Evolutionary conservation across 768 basidiomycete genomes (phyloP).

Genomic region (Piloderma croceum): DNA sequence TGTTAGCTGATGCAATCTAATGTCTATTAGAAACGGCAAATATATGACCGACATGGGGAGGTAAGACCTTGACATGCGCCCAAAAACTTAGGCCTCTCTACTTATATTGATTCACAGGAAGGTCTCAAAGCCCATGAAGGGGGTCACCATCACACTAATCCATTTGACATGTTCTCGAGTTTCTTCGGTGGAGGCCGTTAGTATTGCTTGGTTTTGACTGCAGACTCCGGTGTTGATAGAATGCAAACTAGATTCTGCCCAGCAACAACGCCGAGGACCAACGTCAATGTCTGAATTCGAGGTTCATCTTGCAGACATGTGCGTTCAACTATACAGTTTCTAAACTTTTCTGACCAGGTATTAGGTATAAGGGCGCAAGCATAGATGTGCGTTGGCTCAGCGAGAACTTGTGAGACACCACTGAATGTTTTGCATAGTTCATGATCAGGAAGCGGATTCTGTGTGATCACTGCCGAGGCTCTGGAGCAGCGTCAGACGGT

Average conservation of each 20-base stretch:
- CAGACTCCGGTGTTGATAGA: neutral
- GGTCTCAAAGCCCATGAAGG: slow-evolving; percentile 91
- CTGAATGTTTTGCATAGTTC: slow-evolving; percentile 50
- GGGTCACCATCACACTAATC: slow-evolving; percentile 69
- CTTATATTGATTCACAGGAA: slow-evolving; percentile 45
- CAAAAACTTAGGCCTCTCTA: neutral
- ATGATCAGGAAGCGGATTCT: slow-evolving; percentile 87
- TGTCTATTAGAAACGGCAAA: slow-evolving; percentile 69
- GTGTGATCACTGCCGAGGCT: slow-evolving; percentile 95
- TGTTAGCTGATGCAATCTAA: slow-evolving; percentile 7
- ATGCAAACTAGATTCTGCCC: slow-evolving; percentile 40
- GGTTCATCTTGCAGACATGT: slow-evolving; percentile 82
- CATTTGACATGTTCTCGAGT: slow-evolving; percentile 89
- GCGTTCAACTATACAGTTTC: slow-evolving; percentile 20
- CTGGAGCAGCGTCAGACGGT: slow-evolving; percentile 83
- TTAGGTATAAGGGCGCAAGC: slow-evolving; percentile 76
- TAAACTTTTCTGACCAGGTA: slow-evolving; percentile 8
- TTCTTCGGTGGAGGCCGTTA: slow-evolving; percentile 85
- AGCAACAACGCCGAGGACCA: slow-evolving; percentile 70
- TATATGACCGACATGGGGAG: slow-evolving; percentile 94
- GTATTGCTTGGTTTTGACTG: slow-evolving; percentile 21
- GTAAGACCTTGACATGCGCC: slow-evolving; percentile 29
- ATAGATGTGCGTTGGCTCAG: slow-evolving; percentile 60
- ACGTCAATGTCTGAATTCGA: slow-evolving; percentile 79
- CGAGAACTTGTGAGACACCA: neutral